Evolutionary conservation across 2,329 filamentous ascomycete genomes (phyloP), one percentile per base, ranked within the genome.

Genomic region (Diaporthe australafricana): DNA sequence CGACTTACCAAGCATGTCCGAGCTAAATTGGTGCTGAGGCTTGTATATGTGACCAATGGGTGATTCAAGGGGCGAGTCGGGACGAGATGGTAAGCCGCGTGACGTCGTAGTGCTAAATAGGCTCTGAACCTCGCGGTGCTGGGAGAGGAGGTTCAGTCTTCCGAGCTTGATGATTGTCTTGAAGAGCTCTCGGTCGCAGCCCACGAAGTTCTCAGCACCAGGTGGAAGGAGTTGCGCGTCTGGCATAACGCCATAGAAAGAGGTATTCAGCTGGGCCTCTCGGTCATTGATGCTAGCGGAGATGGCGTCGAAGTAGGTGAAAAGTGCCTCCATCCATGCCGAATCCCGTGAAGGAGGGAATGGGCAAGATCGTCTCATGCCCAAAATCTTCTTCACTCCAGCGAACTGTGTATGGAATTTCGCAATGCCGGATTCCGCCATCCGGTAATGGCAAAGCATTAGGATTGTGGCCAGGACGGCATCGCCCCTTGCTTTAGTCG

Each of bases 321-420:
- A 98, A 76, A 98, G 91, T 52, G 94, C 91, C 77, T 97, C 94
- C 85, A 98, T 96, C 95, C 95, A 98, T 16, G 91, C 90, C 72
- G 94, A 93, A 73, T 95, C 93, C 65, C 90, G 89, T 81, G 78
- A 90, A 77, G 79, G 87, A 82, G 79, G 89, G 70, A 82, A 83
- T 0, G 84, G 82, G 27, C 84, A 84, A 5, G 83, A 80, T 75
- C 92, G 89, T 72, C 95, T 89, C 83, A 98, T 89, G 5, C 91
- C 89, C 14, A 98, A 88, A 40, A 98, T 90, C 84, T 97, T 97
- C 83, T 95, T 95, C 48, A 98, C 95, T 0, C 96, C 95, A 0
- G 94, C 94, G 77, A 98, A 95, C 79, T 98, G 96, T 0, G 94
- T 96, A 76, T 95, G 94, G 83, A 98, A 98, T 78, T 96, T 96